Base-by-base conservation (phyloP, 768 basidiomycete genomes). In the Leccinum barrowsii region DNA sequence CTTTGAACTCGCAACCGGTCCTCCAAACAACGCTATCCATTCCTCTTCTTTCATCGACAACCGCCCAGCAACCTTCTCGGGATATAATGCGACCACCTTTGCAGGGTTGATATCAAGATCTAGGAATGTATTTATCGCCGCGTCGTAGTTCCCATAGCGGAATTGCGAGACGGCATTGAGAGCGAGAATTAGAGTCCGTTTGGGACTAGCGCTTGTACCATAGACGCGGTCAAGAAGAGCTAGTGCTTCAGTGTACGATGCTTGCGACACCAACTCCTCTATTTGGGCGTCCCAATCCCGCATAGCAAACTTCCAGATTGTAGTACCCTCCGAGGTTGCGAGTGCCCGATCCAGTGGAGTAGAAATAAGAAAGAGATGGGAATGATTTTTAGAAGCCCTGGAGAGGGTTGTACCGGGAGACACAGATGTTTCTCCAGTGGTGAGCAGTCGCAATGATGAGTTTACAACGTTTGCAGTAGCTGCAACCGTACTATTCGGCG, bases 41-140 rank as follows among this genome's bases (percentile, higher is more conserved):
- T 78, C 75, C 1, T 87, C 86, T 47, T 75, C 80, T 11, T 86
- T 82, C 0, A 89, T 82, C 5, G 85, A 78, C 7, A 98, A 73
- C 32, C 90, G 80, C 6, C 96, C 96, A 1, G 93, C 82, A 3
- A 98, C 82, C 12, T 79, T 78, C 35, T 89, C 85, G 0, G 92
- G 90, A 71, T 92, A 99, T 6, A 98, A 76, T 2, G 94, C 89
- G 21, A 98, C 81, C 3, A 99, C 92, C 67, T 94, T 93, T 0
- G 95, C 92, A 0, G 97, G 97, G 66, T 95, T 95, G 63, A 94
- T 78, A 63, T 98, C 89, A 44, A 96, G 85, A 44, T 89, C 84
- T 50, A 94, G 82, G 71, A 98, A 94, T 0, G 86, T 83, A 67
- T 97, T 87, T 57, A 98, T 88, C 1, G 96, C 94, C 1, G 77